Evolutionary conservation across 768 basidiomycete genomes (phyloP).

Genomic region (Russula emetica): DNA sequence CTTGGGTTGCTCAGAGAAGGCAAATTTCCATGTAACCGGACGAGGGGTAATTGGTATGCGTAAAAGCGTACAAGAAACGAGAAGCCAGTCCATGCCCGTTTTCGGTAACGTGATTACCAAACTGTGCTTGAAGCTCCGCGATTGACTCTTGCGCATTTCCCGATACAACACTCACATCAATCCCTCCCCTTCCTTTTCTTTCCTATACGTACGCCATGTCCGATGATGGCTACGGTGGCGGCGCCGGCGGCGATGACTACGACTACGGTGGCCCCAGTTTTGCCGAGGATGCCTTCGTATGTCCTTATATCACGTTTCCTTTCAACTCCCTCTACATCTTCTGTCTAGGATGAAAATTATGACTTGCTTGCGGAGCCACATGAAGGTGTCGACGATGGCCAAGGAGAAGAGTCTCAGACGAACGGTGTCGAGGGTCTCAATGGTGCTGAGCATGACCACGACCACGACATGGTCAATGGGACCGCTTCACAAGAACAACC

Average conservation of each 20-base stretch:
- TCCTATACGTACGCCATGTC: constrained; percentile 64
- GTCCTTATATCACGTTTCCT: constrained; percentile 36
- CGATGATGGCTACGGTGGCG: constrained; percentile 78
- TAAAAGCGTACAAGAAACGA: constrained; percentile 12
- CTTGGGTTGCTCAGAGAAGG: constrained; percentile 10
- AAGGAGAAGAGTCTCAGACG: constrained; percentile 42
- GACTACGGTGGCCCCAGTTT: constrained; percentile 62
- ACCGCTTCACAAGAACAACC: constrained; percentile 42
- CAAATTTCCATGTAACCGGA: constrained; percentile 12
- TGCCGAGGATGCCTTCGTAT: constrained; percentile 66
- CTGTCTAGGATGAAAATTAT: constrained; percentile 62
- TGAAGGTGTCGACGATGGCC: constrained; percentile 42
- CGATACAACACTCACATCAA: constrained; percentile 12
- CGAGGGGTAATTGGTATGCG: constrained; percentile 10
- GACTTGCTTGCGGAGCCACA: constrained; percentile 52
- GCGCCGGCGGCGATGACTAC: constrained; percentile 63
- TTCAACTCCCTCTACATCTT: background rate
- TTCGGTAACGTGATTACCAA: constrained; percentile 1
- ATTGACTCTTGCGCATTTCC: constrained; percentile 20
- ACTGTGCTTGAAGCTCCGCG: constrained; percentile 22
- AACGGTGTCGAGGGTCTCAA: constrained; percentile 50
- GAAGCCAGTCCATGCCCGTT: background rate
- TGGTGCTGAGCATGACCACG: constrained; percentile 57
- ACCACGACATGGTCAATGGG: constrained; percentile 61
- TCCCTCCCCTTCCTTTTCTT: constrained; percentile 12